These are phyloP conservation scores for Phellopilus nigrolimitatus DNA, from an alignment of 1,284 basidiomycete genomes.

Conservation along the genomic window DNA sequence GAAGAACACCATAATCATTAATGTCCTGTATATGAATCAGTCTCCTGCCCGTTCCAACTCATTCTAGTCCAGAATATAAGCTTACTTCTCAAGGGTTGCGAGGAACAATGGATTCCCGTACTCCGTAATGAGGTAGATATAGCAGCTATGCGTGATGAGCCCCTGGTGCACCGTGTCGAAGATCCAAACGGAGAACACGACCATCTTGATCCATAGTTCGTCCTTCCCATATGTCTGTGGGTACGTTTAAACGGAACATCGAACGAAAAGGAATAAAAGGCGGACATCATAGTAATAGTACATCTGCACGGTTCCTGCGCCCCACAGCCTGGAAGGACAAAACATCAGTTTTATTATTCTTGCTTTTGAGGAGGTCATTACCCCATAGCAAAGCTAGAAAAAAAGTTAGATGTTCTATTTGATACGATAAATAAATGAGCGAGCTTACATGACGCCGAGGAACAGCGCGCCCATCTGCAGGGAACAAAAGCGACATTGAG, in stretches of 20 bases:
- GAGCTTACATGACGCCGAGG: neutral
- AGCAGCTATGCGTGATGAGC: conserved; percentile 4
- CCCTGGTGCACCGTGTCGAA: conserved; percentile 11
- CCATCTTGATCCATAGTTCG: neutral
- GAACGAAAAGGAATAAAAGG: neutral
- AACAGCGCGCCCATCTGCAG: conserved; percentile 4
- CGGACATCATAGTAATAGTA: conserved; percentile 10
- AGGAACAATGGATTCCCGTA: neutral
- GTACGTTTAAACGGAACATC: neutral
- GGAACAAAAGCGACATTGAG: neutral
- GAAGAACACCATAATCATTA: neutral
- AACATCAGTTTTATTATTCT: neutral
- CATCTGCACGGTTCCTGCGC: conserved; percentile 11
- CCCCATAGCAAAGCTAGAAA: neutral
- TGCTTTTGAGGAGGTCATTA: neutral
- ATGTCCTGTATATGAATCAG: neutral
- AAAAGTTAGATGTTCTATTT: neutral
- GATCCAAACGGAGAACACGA: conserved; percentile 1
- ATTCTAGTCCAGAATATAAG: neutral
- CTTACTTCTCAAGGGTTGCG: neutral
- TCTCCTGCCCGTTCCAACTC: too few species aligned
- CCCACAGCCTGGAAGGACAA: conserved; percentile 2
- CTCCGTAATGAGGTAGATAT: conserved; percentile 9
- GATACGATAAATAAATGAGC: neutral
- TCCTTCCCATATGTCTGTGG: conserved; percentile 7